Base-by-base conservation (phyloP, 352 stramenopile species). In the Globisporangium spinosum region DNA sequence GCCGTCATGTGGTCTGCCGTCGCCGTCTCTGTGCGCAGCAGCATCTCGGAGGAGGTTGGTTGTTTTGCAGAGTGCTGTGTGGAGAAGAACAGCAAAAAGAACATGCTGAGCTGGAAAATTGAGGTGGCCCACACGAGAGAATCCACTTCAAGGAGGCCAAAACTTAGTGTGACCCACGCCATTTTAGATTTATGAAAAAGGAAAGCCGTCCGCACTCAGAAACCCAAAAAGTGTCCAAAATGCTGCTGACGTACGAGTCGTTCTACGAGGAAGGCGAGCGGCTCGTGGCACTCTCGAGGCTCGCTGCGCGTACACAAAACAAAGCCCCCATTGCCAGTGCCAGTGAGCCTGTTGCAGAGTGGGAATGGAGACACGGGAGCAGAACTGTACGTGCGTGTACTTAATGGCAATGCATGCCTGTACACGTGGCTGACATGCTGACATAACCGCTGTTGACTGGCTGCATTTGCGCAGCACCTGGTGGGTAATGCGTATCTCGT, bases 401-500 rank as follows among this genome's bases (percentile, higher is more conserved):
- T 54, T 9, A 34, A 25, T 61, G 55, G 56, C 12, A 7, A 43
- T 27, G 29, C 27, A 3, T n/a, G 29, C 9, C 12, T 49, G 40
- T 2, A n/a, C 9, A 15, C 12, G 8, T 15, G 22, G 4, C 3
- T 27, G 40, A 20, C 22, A 20, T 12, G 38, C 43, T 9, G 13
- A 60, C 65, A 49, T 53, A 22, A 17, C 55, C 12, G 35, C 23
- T 54, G 22, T 29, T 34, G 34, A 12, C 4, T 47, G 27, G 17
- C 17, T 43, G 29, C 6, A 10, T 38, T 63, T 66, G 34, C 17
- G 1, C 67, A 91, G 83, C 75, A 91, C 59, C 70, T 92, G 68
- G 65, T 73, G 10, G 87, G 87, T 43, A 82, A 89, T 54, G 76
- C 80, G 38, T 95, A 80, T 40, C 77, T 95, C 9, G 80, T 91